Percentiles rank a stretch among this genome's conserved stretches.
phyloP scores from a whole-genome alignment of 805 yeast genomes.

The Lipomyces yamadae region DNA sequence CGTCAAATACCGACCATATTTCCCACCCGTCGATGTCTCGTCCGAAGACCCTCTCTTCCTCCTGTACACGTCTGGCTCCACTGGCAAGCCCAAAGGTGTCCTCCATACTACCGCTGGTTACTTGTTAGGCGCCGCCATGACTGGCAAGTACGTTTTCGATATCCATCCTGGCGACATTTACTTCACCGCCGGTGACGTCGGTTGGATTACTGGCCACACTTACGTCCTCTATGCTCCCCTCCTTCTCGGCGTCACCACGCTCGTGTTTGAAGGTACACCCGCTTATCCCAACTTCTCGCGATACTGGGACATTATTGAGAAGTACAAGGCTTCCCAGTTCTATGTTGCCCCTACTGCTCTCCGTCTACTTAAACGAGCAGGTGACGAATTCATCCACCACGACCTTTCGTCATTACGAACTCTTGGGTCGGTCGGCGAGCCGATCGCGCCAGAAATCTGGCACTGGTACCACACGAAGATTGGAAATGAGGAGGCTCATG shows the following conservation, averaged over 20 bases:
- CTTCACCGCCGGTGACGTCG: constrained; percentile 98
- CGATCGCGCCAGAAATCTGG: constrained; percentile 98
- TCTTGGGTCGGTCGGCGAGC: constrained; percentile 97
- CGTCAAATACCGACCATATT: constrained; percentile 78
- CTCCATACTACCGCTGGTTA: constrained; percentile 95
- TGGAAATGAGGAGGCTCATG: constrained; percentile 87
- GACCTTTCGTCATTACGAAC: constrained; percentile 87
- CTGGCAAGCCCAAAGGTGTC: constrained; percentile 98
- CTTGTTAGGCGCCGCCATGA: constrained; percentile 86
- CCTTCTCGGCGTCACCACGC: constrained; percentile 83
- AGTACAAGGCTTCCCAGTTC: constrained; percentile 90
- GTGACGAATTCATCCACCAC: constrained; percentile 80
- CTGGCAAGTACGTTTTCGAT: constrained; percentile 92
- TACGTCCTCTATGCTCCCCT: constrained; percentile 95
- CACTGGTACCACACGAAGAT: constrained; percentile 95
- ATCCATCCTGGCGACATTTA: constrained; percentile 84
- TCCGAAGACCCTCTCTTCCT: constrained; percentile 95
- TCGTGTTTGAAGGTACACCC: constrained; percentile 96
- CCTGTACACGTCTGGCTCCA: constrained; percentile 96
- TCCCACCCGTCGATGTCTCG: constrained; percentile 84
- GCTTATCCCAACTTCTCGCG: constrained; percentile 94
- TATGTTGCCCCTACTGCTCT: constrained; percentile 99
- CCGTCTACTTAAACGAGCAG: constrained; percentile 87
- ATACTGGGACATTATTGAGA: constrained; percentile 95
- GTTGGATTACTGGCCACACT: constrained; percentile 99